phyloP scores from a whole-genome alignment of 73 alveolate genomes.

The Paramecium primaurelia region DNA sequence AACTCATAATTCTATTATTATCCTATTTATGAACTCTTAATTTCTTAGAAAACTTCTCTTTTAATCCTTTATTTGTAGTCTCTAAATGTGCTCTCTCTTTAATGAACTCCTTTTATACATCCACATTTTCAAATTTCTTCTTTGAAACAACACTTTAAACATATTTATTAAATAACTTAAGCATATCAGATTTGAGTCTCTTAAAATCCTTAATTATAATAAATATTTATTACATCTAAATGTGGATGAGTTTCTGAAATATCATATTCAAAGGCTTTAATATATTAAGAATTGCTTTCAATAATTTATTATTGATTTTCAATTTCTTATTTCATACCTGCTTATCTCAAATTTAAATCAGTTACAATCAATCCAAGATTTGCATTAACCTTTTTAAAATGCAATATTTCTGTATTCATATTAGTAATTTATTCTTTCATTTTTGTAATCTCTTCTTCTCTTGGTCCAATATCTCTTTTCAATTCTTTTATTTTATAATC shows the following conservation, averaged over 20 bases:
- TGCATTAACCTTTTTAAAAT: constrained; percentile 79
- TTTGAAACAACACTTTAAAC: constrained; percentile 72
- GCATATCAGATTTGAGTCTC: constrained; percentile 66
- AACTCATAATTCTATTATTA: constrained; percentile 76
- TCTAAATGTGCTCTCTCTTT: constrained; percentile 82
- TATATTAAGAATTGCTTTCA: constrained; percentile 69
- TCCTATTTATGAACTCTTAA: constrained; percentile 79
- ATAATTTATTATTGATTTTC: constrained; percentile 62
- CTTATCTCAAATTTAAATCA: constrained; percentile 76
- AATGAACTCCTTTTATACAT: constrained; percentile 74
- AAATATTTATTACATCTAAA: constrained; percentile 53
- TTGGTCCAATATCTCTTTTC: constrained; percentile 93
- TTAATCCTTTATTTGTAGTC: constrained; percentile 74
- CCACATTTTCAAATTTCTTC: constrained; percentile 74
- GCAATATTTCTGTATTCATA: constrained; percentile 78
- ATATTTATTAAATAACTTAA: constrained; percentile 67
- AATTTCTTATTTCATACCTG: constrained; percentile 76
- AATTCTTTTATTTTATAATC: constrained; percentile 94
- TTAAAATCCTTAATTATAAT: constrained; percentile 66
- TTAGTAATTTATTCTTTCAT: constrained; percentile 78
- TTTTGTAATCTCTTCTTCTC: constrained; percentile 86
- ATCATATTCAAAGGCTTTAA: constrained; percentile 80
- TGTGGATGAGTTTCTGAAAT: constrained; percentile 65
- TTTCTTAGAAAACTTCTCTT: constrained; percentile 77
- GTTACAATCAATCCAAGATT: constrained; percentile 81